These are phyloP conservation scores for Cynanchum wilfordii DNA, from an alignment of 257 asterid genomes.

Conservation along the genomic window DNA sequence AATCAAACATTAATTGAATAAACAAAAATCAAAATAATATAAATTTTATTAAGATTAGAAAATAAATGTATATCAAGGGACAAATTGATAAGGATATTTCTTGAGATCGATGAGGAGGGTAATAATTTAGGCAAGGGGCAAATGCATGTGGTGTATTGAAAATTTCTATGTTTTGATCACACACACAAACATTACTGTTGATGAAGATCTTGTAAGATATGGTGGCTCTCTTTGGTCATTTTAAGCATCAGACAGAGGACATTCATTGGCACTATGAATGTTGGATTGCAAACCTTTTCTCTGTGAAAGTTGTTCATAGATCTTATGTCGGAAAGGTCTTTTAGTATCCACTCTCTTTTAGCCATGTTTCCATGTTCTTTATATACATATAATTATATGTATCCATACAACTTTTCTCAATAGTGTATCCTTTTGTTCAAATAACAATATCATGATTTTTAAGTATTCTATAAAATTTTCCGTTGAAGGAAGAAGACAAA, in stretches of 20 bases:
- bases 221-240: not conserved
- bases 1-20: too few species aligned
- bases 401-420: not conserved
- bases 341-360: not conserved
- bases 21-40: too few species aligned
- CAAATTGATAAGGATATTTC: too few species aligned
- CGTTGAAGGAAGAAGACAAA: too few species aligned
- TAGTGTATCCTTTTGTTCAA: not conserved
- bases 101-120: too few species aligned
- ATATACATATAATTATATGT: too few species aligned
- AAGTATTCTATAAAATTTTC: too few species aligned
- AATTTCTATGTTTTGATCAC: not conserved
- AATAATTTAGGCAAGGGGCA: constrained; percentile 2
- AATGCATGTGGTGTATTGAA: not conserved
- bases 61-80: too few species aligned
- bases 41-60: too few species aligned
- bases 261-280: not conserved
- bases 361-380: not conserved
- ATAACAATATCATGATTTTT: not conserved
- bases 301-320: not conserved
- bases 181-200: not conserved
- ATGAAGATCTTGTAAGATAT: constrained; percentile 5
- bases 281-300: constrained; percentile 1
- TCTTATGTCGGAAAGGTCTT: not conserved
- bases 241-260: constrained; percentile 2